These are phyloP conservation scores for Aspergillus amoenus DNA, from an alignment of 2,329 filamentous ascomycete species.

Conservation along the genomic window DNA sequence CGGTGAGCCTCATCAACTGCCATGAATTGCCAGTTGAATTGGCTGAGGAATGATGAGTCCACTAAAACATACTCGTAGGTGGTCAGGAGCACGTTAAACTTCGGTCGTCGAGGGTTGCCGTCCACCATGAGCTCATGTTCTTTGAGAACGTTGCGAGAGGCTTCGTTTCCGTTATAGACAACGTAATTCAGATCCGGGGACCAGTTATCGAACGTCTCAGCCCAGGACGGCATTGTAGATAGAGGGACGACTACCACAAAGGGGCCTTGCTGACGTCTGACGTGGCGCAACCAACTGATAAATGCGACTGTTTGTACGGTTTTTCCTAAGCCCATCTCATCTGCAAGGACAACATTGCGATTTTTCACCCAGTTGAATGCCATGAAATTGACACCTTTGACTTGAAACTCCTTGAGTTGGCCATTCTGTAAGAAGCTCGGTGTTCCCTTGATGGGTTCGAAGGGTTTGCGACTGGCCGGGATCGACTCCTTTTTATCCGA, in stretches of 20 bases:
- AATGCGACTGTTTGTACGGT: constrained; percentile 97
- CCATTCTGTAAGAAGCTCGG: constrained; percentile 83
- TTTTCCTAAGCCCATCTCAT: constrained; percentile 98
- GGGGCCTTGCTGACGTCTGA: constrained; percentile 84
- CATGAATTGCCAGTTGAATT: constrained; percentile 96
- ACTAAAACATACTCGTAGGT: constrained; percentile 95
- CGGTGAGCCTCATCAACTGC: constrained; percentile 96
- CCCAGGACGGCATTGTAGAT: constrained; percentile 97
- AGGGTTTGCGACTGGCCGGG: constrained; percentile 67
- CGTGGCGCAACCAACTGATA: constrained; percentile 93
- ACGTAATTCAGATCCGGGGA: constrained; percentile 95
- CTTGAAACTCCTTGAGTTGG: constrained; percentile 86
- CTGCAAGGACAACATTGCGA: constrained; percentile 94
- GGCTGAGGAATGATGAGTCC: constrained; percentile 78
- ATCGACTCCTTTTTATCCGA: constrained; percentile 79
- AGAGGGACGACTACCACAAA: constrained; percentile 97
- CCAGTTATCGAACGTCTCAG: constrained; percentile 96
- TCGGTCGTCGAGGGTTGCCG: constrained; percentile 81
- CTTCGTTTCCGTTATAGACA: constrained; percentile 88
- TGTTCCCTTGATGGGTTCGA: constrained; percentile 74
- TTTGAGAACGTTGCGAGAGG: constrained; percentile 80
- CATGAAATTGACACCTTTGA: constrained; percentile 91
- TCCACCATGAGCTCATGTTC: constrained; percentile 88
- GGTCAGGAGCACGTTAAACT: constrained; percentile 96
- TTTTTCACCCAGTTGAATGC: constrained; percentile 92